A percentile compares a stretch with the other conserved stretches of the same genome.
Conservation (phyloP, 225 moss, liverwort and hornwort species). For the Pseudoscleropodium purum region DNA sequence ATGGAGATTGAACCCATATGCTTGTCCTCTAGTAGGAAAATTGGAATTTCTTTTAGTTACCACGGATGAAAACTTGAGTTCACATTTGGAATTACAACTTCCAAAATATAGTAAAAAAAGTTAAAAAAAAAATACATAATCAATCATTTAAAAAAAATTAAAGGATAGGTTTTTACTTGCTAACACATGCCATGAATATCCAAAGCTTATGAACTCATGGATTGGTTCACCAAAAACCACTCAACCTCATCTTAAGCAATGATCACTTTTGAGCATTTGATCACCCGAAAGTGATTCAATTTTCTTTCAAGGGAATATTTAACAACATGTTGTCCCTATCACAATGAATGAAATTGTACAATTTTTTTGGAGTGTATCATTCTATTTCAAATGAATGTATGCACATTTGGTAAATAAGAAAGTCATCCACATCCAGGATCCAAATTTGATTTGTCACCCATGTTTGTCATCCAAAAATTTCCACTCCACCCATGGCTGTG, state of each 20-base stretch:
- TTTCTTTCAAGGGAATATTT: not conserved
- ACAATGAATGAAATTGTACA: not conserved
- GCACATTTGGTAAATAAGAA: not conserved
- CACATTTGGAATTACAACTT: not conserved
- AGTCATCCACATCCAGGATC: not conserved
- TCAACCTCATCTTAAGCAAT: not conserved
- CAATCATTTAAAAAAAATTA: not conserved
- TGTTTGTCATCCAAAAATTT: not conserved
- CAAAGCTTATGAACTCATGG: not conserved
- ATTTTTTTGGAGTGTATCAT: fast-evolving
- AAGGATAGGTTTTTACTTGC: too few species aligned
- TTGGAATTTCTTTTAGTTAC: not conserved
- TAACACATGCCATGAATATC: fast-evolving
- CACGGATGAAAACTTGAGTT: not conserved
- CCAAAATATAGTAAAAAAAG: not conserved
- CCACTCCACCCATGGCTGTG: too few species aligned
- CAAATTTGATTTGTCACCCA: too few species aligned
- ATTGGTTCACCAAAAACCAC: not conserved
- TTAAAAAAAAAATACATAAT: not conserved
- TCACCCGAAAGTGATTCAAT: not conserved
- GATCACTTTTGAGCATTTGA: not conserved
- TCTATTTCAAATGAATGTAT: not conserved
- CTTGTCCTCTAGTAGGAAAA: fast-evolving
- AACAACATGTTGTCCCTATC: not conserved
- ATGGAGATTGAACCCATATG: not conserved